These are phyloP conservation scores for Diplogelasinospora grovesii DNA, from an alignment of 495 filamentous ascomycete genomes.

Conservation along the genomic window DNA sequence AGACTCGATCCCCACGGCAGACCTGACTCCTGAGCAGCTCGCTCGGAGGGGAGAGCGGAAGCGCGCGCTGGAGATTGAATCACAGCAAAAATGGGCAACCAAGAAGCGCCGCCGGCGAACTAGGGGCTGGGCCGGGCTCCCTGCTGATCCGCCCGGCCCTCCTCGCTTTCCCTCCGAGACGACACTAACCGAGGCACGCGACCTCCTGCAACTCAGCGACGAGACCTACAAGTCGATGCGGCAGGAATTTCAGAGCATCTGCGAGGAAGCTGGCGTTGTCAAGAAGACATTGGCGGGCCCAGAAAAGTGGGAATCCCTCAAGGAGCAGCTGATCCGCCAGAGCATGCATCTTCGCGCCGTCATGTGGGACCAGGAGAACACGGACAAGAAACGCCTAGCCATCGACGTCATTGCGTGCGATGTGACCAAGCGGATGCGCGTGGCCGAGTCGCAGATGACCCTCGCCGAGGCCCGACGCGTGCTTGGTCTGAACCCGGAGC, in stretches of 20 bases:
- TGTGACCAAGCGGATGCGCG: conserved; percentile 73
- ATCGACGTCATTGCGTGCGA: conserved; percentile 76
- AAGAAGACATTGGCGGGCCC: conserved; percentile 70
- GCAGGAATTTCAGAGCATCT: conserved; percentile 62
- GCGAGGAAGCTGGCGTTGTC: conserved; percentile 54
- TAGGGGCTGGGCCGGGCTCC: conserved; percentile 62
- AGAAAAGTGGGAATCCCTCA: conserved; percentile 66
- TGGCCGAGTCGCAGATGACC: conserved; percentile 53
- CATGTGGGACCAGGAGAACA: conserved; percentile 48
- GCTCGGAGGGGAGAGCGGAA: conserved; percentile 51
- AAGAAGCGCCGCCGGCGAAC: conserved; percentile 69
- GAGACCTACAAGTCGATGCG: conserved; percentile 56
- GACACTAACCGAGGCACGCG: conserved; percentile 72
- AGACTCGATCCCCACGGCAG: not conserved
- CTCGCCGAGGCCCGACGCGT: conserved; percentile 67
- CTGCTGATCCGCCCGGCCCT: conserved; percentile 65
- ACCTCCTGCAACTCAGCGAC: conserved; percentile 58
- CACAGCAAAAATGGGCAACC: conserved; percentile 54
- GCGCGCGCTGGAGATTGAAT: conserved; percentile 54
- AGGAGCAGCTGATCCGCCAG: conserved; percentile 60
- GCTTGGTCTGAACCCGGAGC: conserved; percentile 64
- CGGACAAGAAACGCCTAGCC: conserved; percentile 46
- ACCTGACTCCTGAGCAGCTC: conserved; percentile 24
- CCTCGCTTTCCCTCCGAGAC: conserved; percentile 77
- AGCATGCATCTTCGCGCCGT: conserved; percentile 58